Evolutionary conservation across 148 eudicot species (phyloP).

Genomic region (Chenopodium album): DNA sequence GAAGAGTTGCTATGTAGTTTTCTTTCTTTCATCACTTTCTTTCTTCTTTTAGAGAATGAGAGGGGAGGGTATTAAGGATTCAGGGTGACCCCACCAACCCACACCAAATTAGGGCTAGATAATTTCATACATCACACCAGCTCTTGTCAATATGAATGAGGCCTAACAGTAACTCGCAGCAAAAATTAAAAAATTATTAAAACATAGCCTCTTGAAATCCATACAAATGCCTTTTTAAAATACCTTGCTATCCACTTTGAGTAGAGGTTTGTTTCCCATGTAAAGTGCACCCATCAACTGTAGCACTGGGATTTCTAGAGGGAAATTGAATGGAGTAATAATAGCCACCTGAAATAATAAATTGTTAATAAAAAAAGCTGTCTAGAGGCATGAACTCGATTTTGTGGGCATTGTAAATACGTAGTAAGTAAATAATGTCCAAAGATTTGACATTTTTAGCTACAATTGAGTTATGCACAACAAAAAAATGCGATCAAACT

Average conservation of each 20-base stretch:
- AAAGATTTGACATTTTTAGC: slow-evolving; percentile 9
- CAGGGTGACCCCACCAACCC: neutral
- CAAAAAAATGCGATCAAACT: neutral
- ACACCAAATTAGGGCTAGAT: too few species aligned
- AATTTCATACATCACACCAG: too few species aligned
- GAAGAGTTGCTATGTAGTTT: neutral
- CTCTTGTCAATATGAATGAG: too few species aligned
- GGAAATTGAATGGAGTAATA: slow-evolving; percentile 94
- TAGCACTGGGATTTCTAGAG: slow-evolving; percentile 90
- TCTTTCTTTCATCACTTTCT: neutral
- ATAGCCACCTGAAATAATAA: slow-evolving; percentile 67
- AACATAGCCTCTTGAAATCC: too few species aligned
- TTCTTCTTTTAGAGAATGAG: neutral
- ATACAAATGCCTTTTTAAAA: neutral
- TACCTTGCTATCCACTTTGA: slow-evolving; percentile 99
- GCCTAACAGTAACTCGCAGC: too few species aligned
- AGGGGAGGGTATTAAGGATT: neutral
- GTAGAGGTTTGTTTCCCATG: slow-evolving; percentile 96
- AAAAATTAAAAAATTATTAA: too few species aligned
- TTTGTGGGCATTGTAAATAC: neutral
- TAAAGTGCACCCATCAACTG: slow-evolving; percentile 99
- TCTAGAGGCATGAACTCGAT: neutral
- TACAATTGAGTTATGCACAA: neutral
- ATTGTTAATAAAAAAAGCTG: neutral
- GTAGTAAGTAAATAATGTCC: neutral